A percentile compares a stretch with the other conserved stretches of the same genome.
phyloP scores from a whole-genome alignment of 139 green algal species.

The Chlorella sp. region DNA sequence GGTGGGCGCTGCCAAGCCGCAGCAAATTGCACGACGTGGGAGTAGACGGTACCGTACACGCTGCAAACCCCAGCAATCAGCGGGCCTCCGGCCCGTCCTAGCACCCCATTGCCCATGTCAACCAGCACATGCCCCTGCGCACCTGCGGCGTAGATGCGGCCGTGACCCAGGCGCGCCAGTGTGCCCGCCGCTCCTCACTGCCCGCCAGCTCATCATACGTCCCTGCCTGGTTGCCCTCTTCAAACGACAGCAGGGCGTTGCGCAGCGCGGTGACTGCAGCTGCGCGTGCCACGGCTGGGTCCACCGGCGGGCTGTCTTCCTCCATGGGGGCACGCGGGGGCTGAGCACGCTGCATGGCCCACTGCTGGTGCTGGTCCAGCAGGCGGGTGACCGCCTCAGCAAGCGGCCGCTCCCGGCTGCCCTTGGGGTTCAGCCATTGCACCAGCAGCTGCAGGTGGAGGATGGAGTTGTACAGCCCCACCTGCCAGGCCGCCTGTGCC shows the following conservation, averaged over 20 bases:
- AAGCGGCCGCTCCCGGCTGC: slow-evolving; percentile 47
- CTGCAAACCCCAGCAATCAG: too few relatives aligned
- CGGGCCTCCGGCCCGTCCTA: background rate
- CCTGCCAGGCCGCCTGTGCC: slow-evolving; percentile 1
- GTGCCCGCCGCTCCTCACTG: background rate
- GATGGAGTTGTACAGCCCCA: slow-evolving; percentile 47
- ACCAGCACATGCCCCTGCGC: background rate
- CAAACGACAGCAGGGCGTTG: slow-evolving; percentile 23
- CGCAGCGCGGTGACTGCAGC: slow-evolving; percentile 14
- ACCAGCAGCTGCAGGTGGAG: slow-evolving; percentile 43
- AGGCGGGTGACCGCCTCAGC: slow-evolving; percentile 9
- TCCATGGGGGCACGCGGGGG: background rate
- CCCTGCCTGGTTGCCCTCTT: slow-evolving; percentile 4
- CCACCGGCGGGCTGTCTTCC: background rate
- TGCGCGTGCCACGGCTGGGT: background rate
- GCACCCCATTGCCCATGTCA: background rate
- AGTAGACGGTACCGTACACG: background rate
- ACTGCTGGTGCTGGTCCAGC: slow-evolving; percentile 22
- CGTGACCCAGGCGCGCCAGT: slow-evolving; percentile 17
- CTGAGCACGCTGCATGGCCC: slow-evolving; percentile 11
- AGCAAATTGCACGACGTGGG: background rate
- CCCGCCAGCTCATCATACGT: slow-evolving; percentile 22
- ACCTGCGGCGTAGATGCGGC: background rate
- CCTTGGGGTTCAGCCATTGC: slow-evolving; percentile 52
- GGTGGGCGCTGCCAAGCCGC: background rate